A percentile compares a stretch with the other conserved stretches of the same genome.
These are phyloP conservation scores for Teratosphaeria nubilosa DNA, from an alignment of 2,329 filamentous ascomycete species.

Conservation along the genomic window DNA sequence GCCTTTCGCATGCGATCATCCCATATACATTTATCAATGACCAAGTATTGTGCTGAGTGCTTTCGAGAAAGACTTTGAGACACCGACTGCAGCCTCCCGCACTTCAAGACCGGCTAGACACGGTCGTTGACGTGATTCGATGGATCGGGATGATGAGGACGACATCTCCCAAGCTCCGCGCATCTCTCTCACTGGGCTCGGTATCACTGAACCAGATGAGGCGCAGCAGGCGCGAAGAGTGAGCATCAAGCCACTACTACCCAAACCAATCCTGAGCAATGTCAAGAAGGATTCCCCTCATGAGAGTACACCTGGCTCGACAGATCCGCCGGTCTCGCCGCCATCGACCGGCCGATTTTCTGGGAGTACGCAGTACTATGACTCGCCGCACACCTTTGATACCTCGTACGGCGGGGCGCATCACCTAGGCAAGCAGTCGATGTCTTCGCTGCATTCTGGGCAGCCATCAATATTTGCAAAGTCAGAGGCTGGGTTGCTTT, in stretches of 20 bases:
- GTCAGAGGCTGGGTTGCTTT: constrained; percentile 17
- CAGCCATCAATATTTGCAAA: constrained; percentile 15
- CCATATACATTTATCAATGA: neutral
- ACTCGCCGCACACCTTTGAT: constrained; percentile 9
- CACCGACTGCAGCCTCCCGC: neutral
- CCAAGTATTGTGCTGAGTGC: neutral
- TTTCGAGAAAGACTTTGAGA: neutral
- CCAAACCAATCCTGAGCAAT: constrained; percentile 13
- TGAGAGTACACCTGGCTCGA: constrained; percentile 8
- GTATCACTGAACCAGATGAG: neutral
- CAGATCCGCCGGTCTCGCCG: constrained; percentile 11
- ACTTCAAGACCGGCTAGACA: neutral
- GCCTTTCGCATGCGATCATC: neutral
- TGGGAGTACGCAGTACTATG: constrained; percentile 15
- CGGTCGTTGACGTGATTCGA: neutral
- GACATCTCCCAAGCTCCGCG: too few species aligned
- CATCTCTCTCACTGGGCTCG: constrained; percentile 1
- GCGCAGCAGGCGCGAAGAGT: neutral
- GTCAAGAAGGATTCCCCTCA: constrained; percentile 9
- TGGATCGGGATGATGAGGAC: too few species aligned
- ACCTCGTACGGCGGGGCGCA: constrained; percentile 10
- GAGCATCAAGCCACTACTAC: constrained; percentile 17
- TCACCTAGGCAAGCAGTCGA: constrained; percentile 5
- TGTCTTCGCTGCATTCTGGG: constrained; percentile 14
- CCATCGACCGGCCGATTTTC: constrained; percentile 15